phyloP scores from a whole-genome alignment of 2,329 filamentous ascomycete genomes.

The Polytolypa hystricis region DNA sequence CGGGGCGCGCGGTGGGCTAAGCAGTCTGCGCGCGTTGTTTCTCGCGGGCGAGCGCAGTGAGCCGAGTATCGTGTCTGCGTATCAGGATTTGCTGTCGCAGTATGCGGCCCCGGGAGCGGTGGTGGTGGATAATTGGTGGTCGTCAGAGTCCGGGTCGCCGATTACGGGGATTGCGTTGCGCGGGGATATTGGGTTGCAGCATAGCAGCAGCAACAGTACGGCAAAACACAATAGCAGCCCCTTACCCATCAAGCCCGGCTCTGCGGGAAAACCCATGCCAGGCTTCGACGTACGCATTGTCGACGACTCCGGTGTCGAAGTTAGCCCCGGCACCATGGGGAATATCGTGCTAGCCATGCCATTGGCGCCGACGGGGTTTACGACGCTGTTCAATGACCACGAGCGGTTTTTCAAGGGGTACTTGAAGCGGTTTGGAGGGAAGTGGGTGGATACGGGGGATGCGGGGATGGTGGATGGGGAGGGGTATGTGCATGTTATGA shows the following conservation, averaged over 20 bases:
- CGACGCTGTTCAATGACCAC: slow-evolving; percentile 75
- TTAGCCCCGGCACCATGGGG: slow-evolving; percentile 66
- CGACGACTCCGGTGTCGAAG: slow-evolving; percentile 64
- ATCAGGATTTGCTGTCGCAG: slow-evolving; percentile 58
- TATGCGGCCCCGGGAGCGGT: slow-evolving; percentile 53
- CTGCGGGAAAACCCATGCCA: slow-evolving; percentile 81
- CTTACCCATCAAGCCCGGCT: slow-evolving; percentile 63
- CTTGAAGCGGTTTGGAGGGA: slow-evolving; percentile 65
- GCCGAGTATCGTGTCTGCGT: slow-evolving; percentile 70
- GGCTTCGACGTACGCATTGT: slow-evolving; percentile 82
- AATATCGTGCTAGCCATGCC: slow-evolving; percentile 82
- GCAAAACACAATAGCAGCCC: slow-evolving; percentile 30
- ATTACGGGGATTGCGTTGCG: slow-evolving; percentile 56
- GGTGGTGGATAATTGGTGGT: slow-evolving; percentile 67
- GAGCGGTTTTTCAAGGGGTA: slow-evolving; percentile 80
- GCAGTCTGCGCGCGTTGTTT: slow-evolving; percentile 62
- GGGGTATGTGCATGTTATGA: slow-evolving; percentile 54
- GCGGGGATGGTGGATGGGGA: slow-evolving; percentile 74
- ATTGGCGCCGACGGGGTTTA: slow-evolving; percentile 74
- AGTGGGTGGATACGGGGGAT: slow-evolving; percentile 86
- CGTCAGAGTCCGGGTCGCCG: slow-evolving; percentile 57
- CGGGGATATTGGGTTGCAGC: slow-evolving; percentile 49
- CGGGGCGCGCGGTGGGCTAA: slow-evolving; percentile 60
- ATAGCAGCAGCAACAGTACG: slow-evolving; percentile 28
- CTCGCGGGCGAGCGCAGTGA: slow-evolving; percentile 84